Evolutionary conservation across 1,139 yeast genomes (phyloP).

Genomic region (Barnettozyma hawaiiensis): DNA sequence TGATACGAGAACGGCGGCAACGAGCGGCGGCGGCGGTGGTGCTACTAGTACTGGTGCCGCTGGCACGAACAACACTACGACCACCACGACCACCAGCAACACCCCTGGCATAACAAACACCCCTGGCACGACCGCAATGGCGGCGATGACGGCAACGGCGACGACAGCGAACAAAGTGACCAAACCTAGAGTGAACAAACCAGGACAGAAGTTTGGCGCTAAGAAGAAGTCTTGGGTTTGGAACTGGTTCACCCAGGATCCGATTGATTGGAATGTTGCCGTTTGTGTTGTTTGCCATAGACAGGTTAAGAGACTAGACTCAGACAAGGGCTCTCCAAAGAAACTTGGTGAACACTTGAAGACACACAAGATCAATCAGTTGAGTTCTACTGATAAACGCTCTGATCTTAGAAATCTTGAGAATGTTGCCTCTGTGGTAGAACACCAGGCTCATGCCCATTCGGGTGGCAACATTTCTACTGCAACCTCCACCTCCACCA

Average conservation of each 20-base stretch:
- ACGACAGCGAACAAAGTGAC: no score
- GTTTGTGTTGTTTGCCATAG: slow-evolving; percentile 51
- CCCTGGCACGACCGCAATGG: no score
- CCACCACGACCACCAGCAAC: no score
- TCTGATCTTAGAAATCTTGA: not conserved
- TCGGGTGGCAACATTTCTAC: no score
- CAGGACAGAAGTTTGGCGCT: slow-evolving; percentile 53
- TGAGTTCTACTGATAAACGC: slow-evolving; percentile 25
- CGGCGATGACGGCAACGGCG: no score
- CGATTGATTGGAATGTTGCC: slow-evolving; percentile 43
- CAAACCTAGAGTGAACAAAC: slow-evolving; percentile 33
- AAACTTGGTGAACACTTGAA: slow-evolving; percentile 51
- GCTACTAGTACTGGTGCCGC: no score
- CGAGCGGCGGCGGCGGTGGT: no score
- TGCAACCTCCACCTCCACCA: no score
- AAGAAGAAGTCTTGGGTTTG: slow-evolving; percentile 59
- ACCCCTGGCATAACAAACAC: no score
- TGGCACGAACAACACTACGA: no score
- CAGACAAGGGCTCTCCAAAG: slow-evolving; percentile 58
- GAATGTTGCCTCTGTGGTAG: not conserved
- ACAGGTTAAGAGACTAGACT: slow-evolving; percentile 40
- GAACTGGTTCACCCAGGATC: slow-evolving; percentile 54
- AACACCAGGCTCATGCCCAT: not conserved
- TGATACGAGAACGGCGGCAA: no score
- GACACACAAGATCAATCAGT: slow-evolving; percentile 45